Base-by-base conservation (phyloP, 1,284 basidiomycete species). In the Tilletia caries region DNA sequence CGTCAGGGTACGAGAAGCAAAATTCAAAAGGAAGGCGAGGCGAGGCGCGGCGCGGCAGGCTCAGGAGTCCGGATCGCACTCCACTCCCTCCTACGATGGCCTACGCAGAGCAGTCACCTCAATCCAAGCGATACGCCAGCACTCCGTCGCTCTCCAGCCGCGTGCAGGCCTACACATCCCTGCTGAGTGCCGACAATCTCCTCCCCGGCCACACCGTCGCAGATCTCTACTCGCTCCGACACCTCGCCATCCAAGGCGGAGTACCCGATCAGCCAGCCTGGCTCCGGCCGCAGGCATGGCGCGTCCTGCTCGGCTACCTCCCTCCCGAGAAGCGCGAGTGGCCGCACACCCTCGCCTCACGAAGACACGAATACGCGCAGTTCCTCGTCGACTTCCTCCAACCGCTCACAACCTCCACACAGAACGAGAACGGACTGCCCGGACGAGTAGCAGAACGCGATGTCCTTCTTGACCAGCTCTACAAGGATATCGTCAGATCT, bases 231-330 rank as follows among this genome's bases (percentile, higher is more conserved):
- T 74, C 73, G 32, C 75, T 80, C 29, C 71, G 79, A 15, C 79
- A 80, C 34, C 71, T 79, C 27, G 33, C 66, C 58, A 32, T 75
- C 13, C 74, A 70, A 37, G 77, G 75, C 58, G 71, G 73, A 20
- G 69, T 80, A 13, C 71, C 73, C 43, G 71, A 75, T 41, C 68
- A 71, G 6, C 77, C 76, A 0, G 46, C 67, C 29, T 83, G 81
- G 81, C 73, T 80, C 20, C 68, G 81, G 34, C 69, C 81, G 1
- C 78, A 80, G 67, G 76, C 79, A 5, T 83, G 81, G 79, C 79
- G 79, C 44, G 73, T 82, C 2, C 68, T 83, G 2, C 70, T 83
- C 18, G 77, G 75, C 41, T 81, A 78, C 67, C 64, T 83, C 13
- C 75, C 79, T 1, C 71, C 73, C 29, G 79, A 81, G 23, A 81